Evolutionary conservation across 1,139 yeast species (phyloP).

Genomic region (Hansenula anomala): DNA sequence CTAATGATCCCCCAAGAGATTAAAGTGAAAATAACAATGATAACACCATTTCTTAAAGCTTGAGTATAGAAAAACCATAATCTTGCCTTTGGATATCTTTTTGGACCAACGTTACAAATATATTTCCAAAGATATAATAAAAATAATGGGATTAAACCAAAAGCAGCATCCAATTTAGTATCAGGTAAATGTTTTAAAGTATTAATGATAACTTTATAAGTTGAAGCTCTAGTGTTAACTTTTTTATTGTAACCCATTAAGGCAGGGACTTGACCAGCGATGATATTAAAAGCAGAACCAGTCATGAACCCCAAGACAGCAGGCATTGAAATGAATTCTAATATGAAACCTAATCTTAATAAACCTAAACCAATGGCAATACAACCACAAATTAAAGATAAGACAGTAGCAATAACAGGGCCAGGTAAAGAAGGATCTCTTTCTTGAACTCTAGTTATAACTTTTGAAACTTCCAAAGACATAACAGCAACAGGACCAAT

Average conservation of each 20-base stretch:
- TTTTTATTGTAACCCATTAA: constrained; percentile 67
- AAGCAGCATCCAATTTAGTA: constrained; percentile 77
- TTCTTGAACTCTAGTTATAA: constrained; percentile 58
- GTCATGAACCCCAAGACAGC: constrained; percentile 96
- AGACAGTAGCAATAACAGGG: constrained; percentile 72
- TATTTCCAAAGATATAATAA: constrained; percentile 67
- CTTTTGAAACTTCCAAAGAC: constrained; percentile 83
- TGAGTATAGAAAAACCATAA: constrained; percentile 60
- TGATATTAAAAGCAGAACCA: constrained; percentile 84
- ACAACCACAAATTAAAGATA: constrained; percentile 80
- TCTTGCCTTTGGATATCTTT: constrained; percentile 58
- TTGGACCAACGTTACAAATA: constrained; percentile 52
- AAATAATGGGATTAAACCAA: constrained; percentile 73
- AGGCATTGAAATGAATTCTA: constrained; percentile 86
- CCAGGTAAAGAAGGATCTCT: constrained; percentile 41
- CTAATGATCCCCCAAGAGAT: constrained; percentile 61
- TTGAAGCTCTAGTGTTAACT: constrained; percentile 69
- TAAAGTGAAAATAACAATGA: constrained; percentile 72
- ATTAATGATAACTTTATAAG: constrained; percentile 67
- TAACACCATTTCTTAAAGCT: constrained; percentile 77
- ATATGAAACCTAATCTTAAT: constrained; percentile 78
- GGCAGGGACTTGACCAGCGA: constrained; percentile 81
- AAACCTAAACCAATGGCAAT: constrained; percentile 80
- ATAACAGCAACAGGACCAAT: constrained; percentile 98
- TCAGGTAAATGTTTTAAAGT: constrained; percentile 67